Conservation (phyloP, 208 protist species). For the Plasmodiophora brassicae region DNA sequence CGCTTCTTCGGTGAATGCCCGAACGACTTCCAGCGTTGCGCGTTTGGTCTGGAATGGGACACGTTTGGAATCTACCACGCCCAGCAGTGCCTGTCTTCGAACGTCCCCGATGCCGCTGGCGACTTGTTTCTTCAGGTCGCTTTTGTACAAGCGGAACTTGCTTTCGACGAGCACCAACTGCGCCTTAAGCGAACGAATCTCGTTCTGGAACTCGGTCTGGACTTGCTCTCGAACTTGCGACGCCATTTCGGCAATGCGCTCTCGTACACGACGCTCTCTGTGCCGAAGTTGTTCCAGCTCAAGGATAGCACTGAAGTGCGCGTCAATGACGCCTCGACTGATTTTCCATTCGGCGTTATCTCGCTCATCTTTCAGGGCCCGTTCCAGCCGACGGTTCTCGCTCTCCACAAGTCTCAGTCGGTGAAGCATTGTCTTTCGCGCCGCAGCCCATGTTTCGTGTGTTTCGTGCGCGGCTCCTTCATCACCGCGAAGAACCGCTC, state of each 20-base stretch:
- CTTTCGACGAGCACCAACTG: background rate
- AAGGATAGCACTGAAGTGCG: background rate
- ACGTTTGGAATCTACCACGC: background rate
- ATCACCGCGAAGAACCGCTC: too few species aligned
- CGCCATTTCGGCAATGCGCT: background rate
- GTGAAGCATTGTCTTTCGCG: too few species aligned
- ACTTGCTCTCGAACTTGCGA: background rate
- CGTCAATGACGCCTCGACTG: background rate
- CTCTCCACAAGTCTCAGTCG: too few species aligned
- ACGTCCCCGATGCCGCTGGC: background rate
- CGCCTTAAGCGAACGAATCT: background rate
- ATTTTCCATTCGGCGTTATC: background rate
- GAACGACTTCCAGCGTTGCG: background rate
- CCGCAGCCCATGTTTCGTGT: too few species aligned
- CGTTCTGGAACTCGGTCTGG: background rate
- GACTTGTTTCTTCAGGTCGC: background rate
- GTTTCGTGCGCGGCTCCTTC: too few species aligned
- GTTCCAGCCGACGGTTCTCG: too few species aligned
- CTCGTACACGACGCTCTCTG: background rate
- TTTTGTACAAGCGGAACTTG: background rate
- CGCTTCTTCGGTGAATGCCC: slow-evolving; percentile 5
- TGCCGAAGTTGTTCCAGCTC: background rate
- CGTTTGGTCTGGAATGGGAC: slow-evolving; percentile 14
- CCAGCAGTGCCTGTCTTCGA: background rate
- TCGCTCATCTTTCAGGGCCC: background rate